Percentiles rank a stretch among this genome's conserved stretches.
phyloP scores from a whole-genome alignment of 257 asterid genomes.

The Salvia splendens region DNA sequence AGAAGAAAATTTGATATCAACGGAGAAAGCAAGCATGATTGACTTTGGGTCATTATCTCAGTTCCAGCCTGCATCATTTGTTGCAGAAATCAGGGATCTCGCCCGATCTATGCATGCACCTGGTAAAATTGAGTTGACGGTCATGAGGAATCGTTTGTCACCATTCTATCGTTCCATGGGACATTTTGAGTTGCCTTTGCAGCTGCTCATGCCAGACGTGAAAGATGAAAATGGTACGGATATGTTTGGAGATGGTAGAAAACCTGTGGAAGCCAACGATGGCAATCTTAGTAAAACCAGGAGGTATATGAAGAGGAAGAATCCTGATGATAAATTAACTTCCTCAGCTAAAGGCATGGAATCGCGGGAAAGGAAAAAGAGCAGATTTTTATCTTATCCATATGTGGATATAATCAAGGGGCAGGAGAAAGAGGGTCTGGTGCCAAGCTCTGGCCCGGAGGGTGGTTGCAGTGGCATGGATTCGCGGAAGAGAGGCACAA shows the following conservation, averaged over 20 bases:
- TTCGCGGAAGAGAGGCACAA: conserved; percentile 27
- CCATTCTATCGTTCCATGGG: conserved; percentile 70
- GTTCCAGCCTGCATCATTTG: conserved; percentile 56
- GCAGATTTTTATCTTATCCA: conserved; percentile 83
- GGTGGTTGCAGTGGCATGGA: conserved; percentile 28
- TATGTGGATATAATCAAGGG: conserved; percentile 47
- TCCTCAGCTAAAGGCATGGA: conserved; percentile 41
- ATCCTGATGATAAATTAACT: conserved; percentile 29
- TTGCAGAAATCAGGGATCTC: conserved; percentile 40
- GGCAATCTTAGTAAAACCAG: conserved; percentile 1
- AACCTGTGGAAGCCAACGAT: conserved; percentile 8
- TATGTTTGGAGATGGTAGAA: conserved; percentile 23
- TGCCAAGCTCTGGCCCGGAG: conserved; percentile 31
- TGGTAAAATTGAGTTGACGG: conserved; percentile 46
- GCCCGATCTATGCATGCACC: conserved; percentile 45
- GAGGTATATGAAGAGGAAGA: conserved; percentile 36
- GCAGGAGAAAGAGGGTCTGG: conserved; percentile 38
- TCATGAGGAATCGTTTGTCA: conserved; percentile 51
- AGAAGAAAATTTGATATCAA: conserved; percentile 29
- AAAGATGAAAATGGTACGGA: conserved; percentile 26
- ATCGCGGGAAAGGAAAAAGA: conserved; percentile 71
- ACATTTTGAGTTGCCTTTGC: conserved; percentile 64
- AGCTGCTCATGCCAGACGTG: conserved; percentile 43
- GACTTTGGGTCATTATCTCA: conserved; percentile 42
- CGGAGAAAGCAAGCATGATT: conserved; percentile 23